Percentiles rank a stretch among this genome's conserved stretches.
phyloP scores from a whole-genome alignment of 306 rosid species.

The Vigna radiata region DNA sequence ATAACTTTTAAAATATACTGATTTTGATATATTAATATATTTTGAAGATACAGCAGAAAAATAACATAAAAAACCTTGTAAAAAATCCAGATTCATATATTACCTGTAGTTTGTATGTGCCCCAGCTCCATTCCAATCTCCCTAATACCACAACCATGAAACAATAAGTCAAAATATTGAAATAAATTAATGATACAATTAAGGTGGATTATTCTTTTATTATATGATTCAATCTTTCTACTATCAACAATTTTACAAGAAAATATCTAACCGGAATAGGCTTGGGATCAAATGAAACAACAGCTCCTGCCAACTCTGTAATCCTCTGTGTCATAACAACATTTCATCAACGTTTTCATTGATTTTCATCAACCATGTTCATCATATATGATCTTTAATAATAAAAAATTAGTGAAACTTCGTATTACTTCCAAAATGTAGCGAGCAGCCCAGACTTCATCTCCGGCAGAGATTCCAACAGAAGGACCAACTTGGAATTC shows the following conservation, averaged over 20 bases:
- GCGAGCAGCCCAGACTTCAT: conserved; percentile 67
- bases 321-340: conserved; percentile 52
- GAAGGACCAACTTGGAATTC: conserved; percentile 72
- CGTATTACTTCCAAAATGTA: conserved; percentile 59
- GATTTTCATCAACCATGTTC: conserved; percentile 3
- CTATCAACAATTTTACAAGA: background rate
- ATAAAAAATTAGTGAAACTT: background rate
- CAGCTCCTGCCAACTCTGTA: conserved; percentile 62
- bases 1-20: too few relatives aligned
- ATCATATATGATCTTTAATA: background rate
- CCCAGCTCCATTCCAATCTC: conserved; percentile 78
- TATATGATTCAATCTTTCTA: background rate
- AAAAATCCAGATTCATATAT: too few relatives aligned
- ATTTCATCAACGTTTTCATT: conserved; percentile 14
- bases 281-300: conserved; percentile 68
- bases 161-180: conserved; percentile 16
- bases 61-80: too few relatives aligned
- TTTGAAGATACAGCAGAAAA: too few relatives aligned
- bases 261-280: conserved; percentile 53
- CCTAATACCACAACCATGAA: conserved; percentile 25
- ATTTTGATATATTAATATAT: too few relatives aligned
- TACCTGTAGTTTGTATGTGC: conserved; percentile 71
- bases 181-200: background rate
- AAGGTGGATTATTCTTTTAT: background rate
- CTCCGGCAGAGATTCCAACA: conserved; percentile 65